Base-by-base conservation (phyloP, 108 stramenopile species). In the Nitzschia palea region DNA sequence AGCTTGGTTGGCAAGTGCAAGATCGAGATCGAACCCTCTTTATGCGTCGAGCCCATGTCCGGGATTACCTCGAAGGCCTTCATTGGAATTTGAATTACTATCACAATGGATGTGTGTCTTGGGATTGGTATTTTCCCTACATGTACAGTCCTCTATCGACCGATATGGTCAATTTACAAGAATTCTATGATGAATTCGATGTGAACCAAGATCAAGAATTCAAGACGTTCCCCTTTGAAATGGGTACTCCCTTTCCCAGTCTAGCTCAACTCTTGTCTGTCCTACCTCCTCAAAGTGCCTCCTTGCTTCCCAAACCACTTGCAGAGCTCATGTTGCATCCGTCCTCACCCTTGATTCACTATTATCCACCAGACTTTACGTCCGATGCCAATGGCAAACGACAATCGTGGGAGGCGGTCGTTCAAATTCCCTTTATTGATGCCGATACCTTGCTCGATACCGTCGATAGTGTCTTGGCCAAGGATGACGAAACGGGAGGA, bases 91-190 rank as follows among this genome's bases (percentile, higher is more conserved):
- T 97, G 69, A 82, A 86, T 44, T 99, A 99, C 76, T 99, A 99
- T 72, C 97, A 99, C 80, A 77, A 93, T 55, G 98, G 98, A 51
- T 97, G 96, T 77, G 68, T 47, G 3, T 88, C 88, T 45, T 99
- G 98, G 98, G 87, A 89, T 62, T 99, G 97, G 97, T 99, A 89
- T 74, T 99, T 95, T 67, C 97, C 97, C 4, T 87, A 98, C 69
- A 70, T 97, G 55, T 98, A 99, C 69, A 88, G 80, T 37, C 97
- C 98, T 0, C 78, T 98, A 5, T 82, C 91, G n/a, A 95, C 96
- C 0, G 97, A 98, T 76, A 79, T 98, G 74, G 87, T 86, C n/a
- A 93, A 94, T 54, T 67, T 91, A 22, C 45, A 79, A 27, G 90
- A 95, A 52, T 88, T 93, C 52, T 86, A 89, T 52, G 78, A 81